Evolutionary conservation across 2,329 filamentous ascomycete species (phyloP).

Genomic region (Penicillium janthinellum): DNA sequence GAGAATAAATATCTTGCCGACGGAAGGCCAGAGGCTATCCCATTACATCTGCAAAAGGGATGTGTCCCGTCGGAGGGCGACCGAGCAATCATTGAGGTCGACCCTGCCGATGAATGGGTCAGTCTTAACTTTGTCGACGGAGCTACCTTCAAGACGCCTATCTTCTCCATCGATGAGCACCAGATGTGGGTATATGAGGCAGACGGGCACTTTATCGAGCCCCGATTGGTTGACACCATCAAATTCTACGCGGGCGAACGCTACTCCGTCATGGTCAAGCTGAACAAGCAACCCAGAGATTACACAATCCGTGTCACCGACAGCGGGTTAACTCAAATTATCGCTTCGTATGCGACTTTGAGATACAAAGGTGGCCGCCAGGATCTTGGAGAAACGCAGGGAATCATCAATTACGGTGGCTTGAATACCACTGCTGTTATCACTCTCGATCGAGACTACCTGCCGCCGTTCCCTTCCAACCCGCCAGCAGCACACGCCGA

Average conservation of each 20-base stretch:
- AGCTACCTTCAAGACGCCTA: constrained; percentile 53
- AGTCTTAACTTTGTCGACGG: constrained; percentile 60
- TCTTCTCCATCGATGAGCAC: constrained; percentile 44
- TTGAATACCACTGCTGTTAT: constrained; percentile 18
- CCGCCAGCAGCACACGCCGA: constrained; percentile 7
- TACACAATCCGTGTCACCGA: constrained; percentile 19
- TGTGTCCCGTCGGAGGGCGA: constrained; percentile 53
- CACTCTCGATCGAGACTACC: constrained; percentile 5
- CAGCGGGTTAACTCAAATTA: constrained; percentile 52
- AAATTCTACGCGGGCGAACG: constrained; percentile 36
- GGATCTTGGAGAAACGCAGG: constrained; percentile 19
- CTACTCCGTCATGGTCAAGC: constrained; percentile 38
- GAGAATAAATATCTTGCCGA: background rate
- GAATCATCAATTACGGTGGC: constrained; percentile 19
- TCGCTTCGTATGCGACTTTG: constrained; percentile 55
- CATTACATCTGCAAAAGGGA: constrained; percentile 30
- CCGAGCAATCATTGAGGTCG: constrained; percentile 48
- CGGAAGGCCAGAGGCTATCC: constrained; percentile 17
- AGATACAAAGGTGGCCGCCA: constrained; percentile 39
- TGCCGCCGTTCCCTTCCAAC: constrained; percentile 17
- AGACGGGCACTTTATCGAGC: constrained; percentile 43
- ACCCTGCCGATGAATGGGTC: constrained; percentile 48
- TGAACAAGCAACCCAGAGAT: constrained; percentile 10
- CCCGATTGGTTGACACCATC: constrained; percentile 34
- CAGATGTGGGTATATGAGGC: constrained; percentile 42